These are phyloP conservation scores for Phytopythium oedochilum DNA, from an alignment of 352 stramenopile species.

Conservation along the genomic window DNA sequence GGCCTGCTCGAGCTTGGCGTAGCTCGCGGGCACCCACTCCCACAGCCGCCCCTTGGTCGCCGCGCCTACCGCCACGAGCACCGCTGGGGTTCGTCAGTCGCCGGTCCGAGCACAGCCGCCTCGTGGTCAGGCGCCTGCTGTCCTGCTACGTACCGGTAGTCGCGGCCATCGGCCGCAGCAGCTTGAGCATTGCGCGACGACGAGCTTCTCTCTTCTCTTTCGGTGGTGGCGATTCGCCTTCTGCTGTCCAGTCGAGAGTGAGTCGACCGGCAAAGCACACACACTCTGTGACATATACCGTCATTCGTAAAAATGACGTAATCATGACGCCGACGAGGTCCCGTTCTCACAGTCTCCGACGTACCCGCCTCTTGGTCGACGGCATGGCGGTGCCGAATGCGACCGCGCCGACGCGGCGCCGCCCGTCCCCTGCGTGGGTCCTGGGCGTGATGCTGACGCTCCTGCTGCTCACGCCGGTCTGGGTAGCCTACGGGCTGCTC, in stretches of 20 bases:
- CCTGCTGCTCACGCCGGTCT: conserved; percentile 33
- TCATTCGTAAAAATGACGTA: too few species aligned
- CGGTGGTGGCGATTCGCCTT: neutral
- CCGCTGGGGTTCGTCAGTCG: conserved; percentile 14
- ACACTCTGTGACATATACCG: too few species aligned
- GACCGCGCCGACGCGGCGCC: conserved; percentile 3
- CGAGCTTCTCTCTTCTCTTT: too few species aligned
- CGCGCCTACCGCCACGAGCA: conserved; percentile 48
- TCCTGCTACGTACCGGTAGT: conserved; percentile 17
- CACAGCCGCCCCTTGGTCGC: conserved; percentile 53
- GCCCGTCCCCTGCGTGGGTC: conserved; percentile 17
- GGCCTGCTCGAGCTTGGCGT: conserved; percentile 48
- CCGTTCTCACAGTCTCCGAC: too few species aligned
- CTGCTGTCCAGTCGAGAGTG: neutral
- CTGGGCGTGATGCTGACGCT: conserved; percentile 17
- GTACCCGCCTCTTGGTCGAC: too few species aligned
- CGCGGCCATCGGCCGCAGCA: conserved; percentile 24
- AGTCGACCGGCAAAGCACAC: neutral
- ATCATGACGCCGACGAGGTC: too few species aligned
- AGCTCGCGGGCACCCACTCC: conserved; percentile 76
- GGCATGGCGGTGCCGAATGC: too few species aligned
- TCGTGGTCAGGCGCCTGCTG: neutral
- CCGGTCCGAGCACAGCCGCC: too few species aligned
- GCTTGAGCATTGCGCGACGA: conserved; percentile 31
- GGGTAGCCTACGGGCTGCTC: conserved; percentile 34